Base-by-base conservation (phyloP, 768 basidiomycete genomes). In the Leccinum imitatum region DNA sequence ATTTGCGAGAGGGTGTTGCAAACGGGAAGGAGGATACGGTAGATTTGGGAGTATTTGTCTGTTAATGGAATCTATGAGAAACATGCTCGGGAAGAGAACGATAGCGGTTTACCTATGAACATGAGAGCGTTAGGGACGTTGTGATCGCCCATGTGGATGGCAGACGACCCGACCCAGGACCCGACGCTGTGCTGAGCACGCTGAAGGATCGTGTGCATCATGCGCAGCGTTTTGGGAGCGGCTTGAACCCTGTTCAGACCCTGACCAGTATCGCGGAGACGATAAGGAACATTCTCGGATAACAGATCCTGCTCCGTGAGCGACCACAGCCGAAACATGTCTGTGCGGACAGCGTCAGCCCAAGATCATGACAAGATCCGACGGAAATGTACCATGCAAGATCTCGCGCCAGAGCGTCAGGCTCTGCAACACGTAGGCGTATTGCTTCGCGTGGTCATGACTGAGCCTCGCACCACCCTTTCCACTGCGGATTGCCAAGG, bases 41-140 rank as follows among this genome's bases (percentile, higher is more conserved):
- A 94, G 52, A 94, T 89, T 70, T 94, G 92, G 13, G 91, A 91
- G 75, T 94, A 94, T 71, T 94, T 94, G 81, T 94, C 83, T 83
- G 50, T 3, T 3, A 1, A 13, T 39, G 19, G 37, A 37, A 35
- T n/a, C 13, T 5, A 25, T 66, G 10, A 57, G 53, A 48, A 44
- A 48, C 0, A 8, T 6, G 15, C 3, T 14, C 25, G 11, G 30
- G 15, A 6, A 3, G 19, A 37, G 21, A 2, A 56, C 1, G 11
- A 41, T 13, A 6, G 3, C 15, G 3, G 51, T 68, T 59, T 64
- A 80, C 82, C 90, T 66, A 93, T 92, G 80, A 94, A 93, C 76
- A 93, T 84, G 53, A 93, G 79, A 3, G 92, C 90, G 60, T 73
- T 73, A 14, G 79, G 79, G 23, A 79, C 78, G 37, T 79, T 85